Evolutionary conservation across 2,329 filamentous ascomycete species (phyloP), one percentile per base, ranked within the genome.

Genomic region (Ophiocordyceps camponoti-leonardi): DNA sequence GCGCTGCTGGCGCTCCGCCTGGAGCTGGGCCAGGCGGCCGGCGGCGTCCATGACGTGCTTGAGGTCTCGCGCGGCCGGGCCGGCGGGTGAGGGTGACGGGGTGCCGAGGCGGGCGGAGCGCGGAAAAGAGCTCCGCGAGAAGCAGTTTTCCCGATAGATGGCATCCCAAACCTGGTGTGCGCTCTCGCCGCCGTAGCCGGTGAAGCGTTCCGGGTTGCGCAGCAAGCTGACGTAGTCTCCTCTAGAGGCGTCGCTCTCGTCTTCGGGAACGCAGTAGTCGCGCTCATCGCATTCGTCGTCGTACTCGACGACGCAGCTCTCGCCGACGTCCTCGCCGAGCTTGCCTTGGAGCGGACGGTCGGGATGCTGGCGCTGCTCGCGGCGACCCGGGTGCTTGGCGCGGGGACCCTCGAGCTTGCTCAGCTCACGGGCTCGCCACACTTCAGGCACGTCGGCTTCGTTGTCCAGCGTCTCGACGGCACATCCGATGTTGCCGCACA

Each of bases 61-160:
- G 57, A 81, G 76, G 57, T 79, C 75, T 49, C 73, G 66, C 18
- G 69, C 74, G 1, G 77, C 78, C 3, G 72, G 69, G 23, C 69
- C 70, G 31, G 61, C 57, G n/a, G 65, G 59, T 46, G 64, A 63
- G 16, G 54, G 51, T 26, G 63, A 64, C 46, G 59, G 64, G 47
- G 59, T 54, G 40, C 74, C 76, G 8, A 79, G 63, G 48, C 69
- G 65, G 23, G 75, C 75, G 20, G 75, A 74, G 48, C 69, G 66
- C 2, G 77, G 71, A 58, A 81, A 81, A 0, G 77, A 81, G 51
- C 72, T 73, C 59, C 71, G 75, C 54, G 78, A 74, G 68, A 98
- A 98, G 67, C 92, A 98, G 62, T 98, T 98, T 63, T 98, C 92
- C 45, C 86, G 76, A 65, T 98, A 98, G 48, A 98, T 87, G 47